phyloP scores from a whole-genome alignment of 805 yeast genomes.

The Kregervanrija pseudodelftensis region DNA sequence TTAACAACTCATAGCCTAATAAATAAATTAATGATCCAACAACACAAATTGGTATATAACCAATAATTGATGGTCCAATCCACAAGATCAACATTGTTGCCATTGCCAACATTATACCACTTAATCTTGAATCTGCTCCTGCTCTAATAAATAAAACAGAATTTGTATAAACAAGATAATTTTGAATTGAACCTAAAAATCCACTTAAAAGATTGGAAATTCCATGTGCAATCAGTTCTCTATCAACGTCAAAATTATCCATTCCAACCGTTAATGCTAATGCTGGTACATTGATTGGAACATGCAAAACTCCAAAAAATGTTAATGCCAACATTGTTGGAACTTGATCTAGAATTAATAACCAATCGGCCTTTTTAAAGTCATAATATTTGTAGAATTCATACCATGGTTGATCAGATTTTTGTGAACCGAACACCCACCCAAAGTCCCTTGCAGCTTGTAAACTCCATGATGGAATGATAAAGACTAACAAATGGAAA shows the following conservation, averaged over 20 bases:
- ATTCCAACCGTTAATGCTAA: slow-evolving; percentile 83
- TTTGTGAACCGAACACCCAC: slow-evolving; percentile 74
- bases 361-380: slow-evolving; percentile 69
- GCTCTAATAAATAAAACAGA: slow-evolving; percentile 86
- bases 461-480: slow-evolving; percentile 61
- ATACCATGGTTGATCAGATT: slow-evolving; percentile 79
- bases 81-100: slow-evolving; percentile 79
- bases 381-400: slow-evolving; percentile 70
- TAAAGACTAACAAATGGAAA: slow-evolving; percentile 62
- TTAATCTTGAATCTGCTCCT: slow-evolving; percentile 84
- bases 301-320: slow-evolving; percentile 92
- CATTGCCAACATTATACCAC: slow-evolving; percentile 82
- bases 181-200: slow-evolving; percentile 78
- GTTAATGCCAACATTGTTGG: slow-evolving; percentile 96
- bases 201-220: slow-evolving; percentile 84
- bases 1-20: slow-evolving; percentile 82
- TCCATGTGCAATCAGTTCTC: slow-evolving; percentile 94
- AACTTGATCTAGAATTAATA: slow-evolving; percentile 53
- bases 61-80: slow-evolving; percentile 88
- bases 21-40: slow-evolving; percentile 89
- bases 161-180: slow-evolving; percentile 91
- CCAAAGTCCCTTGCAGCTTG: slow-evolving; percentile 61
- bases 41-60: slow-evolving; percentile 90
- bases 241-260: slow-evolving; percentile 83
- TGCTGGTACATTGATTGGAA: slow-evolving; percentile 97